These are phyloP conservation scores for Salix caprea DNA, from an alignment of 345 rosid species.

Conservation along the genomic window DNA sequence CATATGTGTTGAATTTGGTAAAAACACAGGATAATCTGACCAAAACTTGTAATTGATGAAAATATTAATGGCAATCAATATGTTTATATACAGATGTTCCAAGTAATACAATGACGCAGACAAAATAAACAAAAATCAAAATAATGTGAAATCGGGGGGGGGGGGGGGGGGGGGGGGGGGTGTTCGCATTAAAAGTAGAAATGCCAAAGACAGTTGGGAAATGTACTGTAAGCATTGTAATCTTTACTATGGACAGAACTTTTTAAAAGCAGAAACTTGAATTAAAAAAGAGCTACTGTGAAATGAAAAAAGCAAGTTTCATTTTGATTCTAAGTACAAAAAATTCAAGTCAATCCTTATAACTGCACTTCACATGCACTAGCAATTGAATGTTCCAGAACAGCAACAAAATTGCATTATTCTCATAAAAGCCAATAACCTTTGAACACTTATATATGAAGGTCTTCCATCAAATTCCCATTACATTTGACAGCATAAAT, in stretches of 20 bases:
- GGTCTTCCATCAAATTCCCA: not conserved
- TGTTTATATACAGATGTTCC: not conserved
- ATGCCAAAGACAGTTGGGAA: not conserved
- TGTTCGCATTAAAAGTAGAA: not conserved
- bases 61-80: not conserved
- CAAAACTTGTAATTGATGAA: not conserved
- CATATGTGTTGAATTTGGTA: too few species aligned
- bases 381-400: not conserved
- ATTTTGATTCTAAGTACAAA: too few species aligned
- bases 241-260: too few species aligned
- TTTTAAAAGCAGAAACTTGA: too few species aligned
- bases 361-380: not conserved
- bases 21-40: not conserved
- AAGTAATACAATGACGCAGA: not conserved
- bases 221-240: too few species aligned
- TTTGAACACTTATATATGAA: not conserved
- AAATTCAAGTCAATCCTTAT: not conserved
- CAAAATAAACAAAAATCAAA: not conserved
- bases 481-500: not conserved
- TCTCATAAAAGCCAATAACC: not conserved
- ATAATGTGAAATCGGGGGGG: not conserved
- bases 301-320: too few species aligned
- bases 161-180: too few species aligned
- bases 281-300: too few species aligned
- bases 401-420: not conserved